Base-by-base conservation (phyloP, 768 basidiomycete genomes). In the Termitomyces sp. region DNA sequence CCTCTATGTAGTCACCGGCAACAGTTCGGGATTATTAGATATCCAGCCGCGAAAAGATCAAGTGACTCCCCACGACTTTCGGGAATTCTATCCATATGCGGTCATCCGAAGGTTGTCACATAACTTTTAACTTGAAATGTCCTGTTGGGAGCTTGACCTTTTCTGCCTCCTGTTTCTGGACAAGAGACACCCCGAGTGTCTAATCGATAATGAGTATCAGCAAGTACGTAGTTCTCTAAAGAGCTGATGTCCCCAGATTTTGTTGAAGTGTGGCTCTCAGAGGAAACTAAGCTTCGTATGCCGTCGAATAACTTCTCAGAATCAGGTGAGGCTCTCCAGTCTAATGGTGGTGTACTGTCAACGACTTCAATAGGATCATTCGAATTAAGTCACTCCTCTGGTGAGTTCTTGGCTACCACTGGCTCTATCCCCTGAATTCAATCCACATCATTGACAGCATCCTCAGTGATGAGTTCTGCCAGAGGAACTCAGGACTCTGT, bases 11-110 rank as follows among this genome's bases (percentile, higher is more conserved):
- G 29, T 41, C 29, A 18, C 38, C 56, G 60, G 60, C 27, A 42
- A 46, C 31, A 56, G 44, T 39, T 52, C 60, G 56, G 60, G 25
- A 58, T 50, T 32, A 43, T 40, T 10, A 29, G 36, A 29, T 44
- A 48, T 36, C 23, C 25, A 38, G n/a, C 25, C 12, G 15, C 40
- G 10, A 40, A 52, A 53, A 50, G 56, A 66, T 71, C 70, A 70
- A 71, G 63, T 73, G 71, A 70, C 68, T n/a, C n/a, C 60, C 60
- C 36, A 56, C 39, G 46, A 48, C 60, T 54, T 53, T 54, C 62
- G 53, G 57, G 56, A 59, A 62, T 62, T 62, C 59, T 68, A 67
- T 64, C 62, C 68, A 66, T 65, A 70, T 68, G 65, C 67, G 45
- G 33, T 31, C 35, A 64, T 47, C 9, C 13, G n/a, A 29, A 62